Base-by-base conservation (phyloP, 208 protist species). In the Crithidia fasciculata region DNA sequence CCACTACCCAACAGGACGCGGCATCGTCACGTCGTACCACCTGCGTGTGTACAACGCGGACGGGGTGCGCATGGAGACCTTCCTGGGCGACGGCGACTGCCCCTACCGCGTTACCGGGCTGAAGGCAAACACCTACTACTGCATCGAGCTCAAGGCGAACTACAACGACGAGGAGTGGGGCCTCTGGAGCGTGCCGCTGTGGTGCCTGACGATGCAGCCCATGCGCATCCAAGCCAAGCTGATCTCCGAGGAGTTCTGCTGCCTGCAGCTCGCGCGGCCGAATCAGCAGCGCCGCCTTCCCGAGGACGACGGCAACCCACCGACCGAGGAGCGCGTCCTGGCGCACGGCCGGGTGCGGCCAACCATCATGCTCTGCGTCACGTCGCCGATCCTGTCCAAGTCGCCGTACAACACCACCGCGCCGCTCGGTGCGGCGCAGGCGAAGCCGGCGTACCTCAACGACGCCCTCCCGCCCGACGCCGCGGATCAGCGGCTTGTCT, bases 161-260 rank as follows among this genome's bases (percentile, higher is more conserved):
- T 98, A 98, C 84, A 97, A 96, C 71, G 92, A 97, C 70, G 92
- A 96, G 76, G 92, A 96, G 81, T 98, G 94, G 92, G 94, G 92
- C 10, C 76, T 92, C 60, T 98, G 94, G 92, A 95, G 92, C 53
- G 86, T 85, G 44, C 92, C 92, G 53, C 78, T 97, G 71, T 95
- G 91, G 90, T 96, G 90, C 69, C 84, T 97, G 52, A 97, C 94
- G 55, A 95, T 98, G 92, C 85, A 87, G 70, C 87, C 82, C n/a
- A 83, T 98, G 76, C 74, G 88, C 62, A 85, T 98, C 58, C 77
- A 95, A 65, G 86, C 90, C 3, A 84, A 92, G 84, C 80, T 96
- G 56, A 98, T 98, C 72, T 93, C 91, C 6, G 92, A 98, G 77
- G 89, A 95, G 76, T 95, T 95, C 75, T 95, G 91, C 72, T 81